These are phyloP conservation scores for Domatiomyces globalis DNA, from an alignment of 2,329 filamentous ascomycete genomes.

Conservation along the genomic window DNA sequence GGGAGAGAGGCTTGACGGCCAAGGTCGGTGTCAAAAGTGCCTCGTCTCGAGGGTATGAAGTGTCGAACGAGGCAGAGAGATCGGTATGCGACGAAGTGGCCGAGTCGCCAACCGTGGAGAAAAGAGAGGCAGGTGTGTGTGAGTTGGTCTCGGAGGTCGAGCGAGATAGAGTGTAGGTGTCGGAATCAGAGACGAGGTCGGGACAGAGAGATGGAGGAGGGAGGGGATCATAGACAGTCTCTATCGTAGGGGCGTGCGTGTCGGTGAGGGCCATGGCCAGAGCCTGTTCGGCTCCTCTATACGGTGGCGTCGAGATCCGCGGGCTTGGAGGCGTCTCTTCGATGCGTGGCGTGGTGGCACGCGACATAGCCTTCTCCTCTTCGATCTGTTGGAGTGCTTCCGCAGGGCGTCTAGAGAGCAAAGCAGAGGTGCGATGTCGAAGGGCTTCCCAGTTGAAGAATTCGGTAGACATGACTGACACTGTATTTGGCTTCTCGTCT, in stretches of 20 bases:
- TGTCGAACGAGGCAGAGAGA: constrained; percentile 4
- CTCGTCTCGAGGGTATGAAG: constrained; percentile 4
- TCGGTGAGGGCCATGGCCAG: neutral
- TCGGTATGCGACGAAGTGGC: constrained; percentile 4
- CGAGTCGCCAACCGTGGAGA: neutral
- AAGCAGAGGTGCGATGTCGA: constrained; percentile 51
- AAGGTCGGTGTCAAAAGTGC: neutral
- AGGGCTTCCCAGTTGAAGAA: constrained; percentile 70
- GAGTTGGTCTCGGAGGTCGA: neutral
- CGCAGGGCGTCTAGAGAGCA: constrained; percentile 45
- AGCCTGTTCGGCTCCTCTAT: neutral
- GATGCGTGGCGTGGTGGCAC: neutral
- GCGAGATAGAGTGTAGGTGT: neutral
- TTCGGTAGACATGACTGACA: constrained; percentile 60
- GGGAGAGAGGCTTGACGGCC: neutral
- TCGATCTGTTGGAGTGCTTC: neutral
- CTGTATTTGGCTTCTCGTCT: constrained; percentile 33
- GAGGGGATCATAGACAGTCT: neutral
- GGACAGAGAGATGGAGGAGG: constrained; percentile 2
- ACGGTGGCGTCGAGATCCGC: neutral
- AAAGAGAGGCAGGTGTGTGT: neutral
- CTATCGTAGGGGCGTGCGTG: neutral
- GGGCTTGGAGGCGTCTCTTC: neutral
- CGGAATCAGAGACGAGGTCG: constrained; percentile 2
- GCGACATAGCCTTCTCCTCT: neutral